Conservation (phyloP, 2,329 filamentous ascomycete genomes). For the Ophiosphaerella herpotricha region DNA sequence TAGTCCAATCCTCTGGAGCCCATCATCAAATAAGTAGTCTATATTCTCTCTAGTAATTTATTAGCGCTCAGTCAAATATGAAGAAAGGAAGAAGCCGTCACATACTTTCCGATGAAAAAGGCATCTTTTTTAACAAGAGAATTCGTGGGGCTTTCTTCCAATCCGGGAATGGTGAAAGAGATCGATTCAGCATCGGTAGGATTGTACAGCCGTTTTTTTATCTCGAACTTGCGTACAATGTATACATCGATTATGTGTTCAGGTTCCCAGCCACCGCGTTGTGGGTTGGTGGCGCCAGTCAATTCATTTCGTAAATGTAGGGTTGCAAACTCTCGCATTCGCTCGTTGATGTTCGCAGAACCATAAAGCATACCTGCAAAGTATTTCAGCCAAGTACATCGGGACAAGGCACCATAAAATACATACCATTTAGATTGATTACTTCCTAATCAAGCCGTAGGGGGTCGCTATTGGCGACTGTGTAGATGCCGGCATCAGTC, state of each 20-base stretch:
- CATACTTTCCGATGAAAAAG: conserved; percentile 12
- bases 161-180: conserved; percentile 2
- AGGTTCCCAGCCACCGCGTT: background rate
- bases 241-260: conserved; percentile 5
- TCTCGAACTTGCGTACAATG: conserved; percentile 11
- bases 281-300: background rate
- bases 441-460: conserved; percentile 14
- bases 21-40: conserved; percentile 5
- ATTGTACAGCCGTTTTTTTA: background rate
- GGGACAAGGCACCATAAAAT: background rate
- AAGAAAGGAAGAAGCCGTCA: background rate
- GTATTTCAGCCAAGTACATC: background rate
- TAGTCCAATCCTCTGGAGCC: conserved; percentile 6
- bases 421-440: conserved; percentile 10
- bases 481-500: conserved; percentile 12
- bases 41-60: conserved; percentile 5
- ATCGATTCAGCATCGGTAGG: conserved; percentile 2
- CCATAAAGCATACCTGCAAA: conserved; percentile 11
- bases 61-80: background rate
- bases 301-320: background rate
- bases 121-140: background rate
- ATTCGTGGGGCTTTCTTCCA: conserved; percentile 2
- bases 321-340: conserved; percentile 3
- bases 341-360: conserved; percentile 9
- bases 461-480: conserved; percentile 9